A percentile compares a stretch with the other conserved stretches of the same genome.
These are phyloP conservation scores for Sclerotinia spermophila DNA, from an alignment of 2,329 filamentous ascomycete species.

Conservation along the genomic window DNA sequence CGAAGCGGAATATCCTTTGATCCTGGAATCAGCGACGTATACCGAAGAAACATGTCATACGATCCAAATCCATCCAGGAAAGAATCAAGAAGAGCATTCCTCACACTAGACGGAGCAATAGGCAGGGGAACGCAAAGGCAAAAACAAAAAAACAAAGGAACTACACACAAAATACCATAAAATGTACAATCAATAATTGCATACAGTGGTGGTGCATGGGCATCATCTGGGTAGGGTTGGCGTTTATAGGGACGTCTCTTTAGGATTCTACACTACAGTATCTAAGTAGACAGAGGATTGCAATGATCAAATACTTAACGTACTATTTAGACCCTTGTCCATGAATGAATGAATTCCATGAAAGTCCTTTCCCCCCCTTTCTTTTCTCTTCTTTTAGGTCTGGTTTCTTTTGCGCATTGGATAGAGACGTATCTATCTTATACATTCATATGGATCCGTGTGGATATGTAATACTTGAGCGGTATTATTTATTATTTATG, in stretches of 20 bases:
- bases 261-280: not conserved
- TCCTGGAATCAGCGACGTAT: not conserved
- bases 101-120: too few species aligned
- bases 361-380: not conserved
- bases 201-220: not conserved
- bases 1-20: not conserved
- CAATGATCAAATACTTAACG: not conserved
- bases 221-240: not conserved
- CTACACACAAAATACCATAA: not conserved
- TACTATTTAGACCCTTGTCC: not conserved
- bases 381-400: not conserved
- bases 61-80: too few species aligned
- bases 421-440: not conserved
- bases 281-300: not conserved
- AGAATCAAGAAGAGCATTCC: not conserved
- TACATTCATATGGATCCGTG: not conserved
- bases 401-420: not conserved
- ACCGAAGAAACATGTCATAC: not conserved
- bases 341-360: not conserved
- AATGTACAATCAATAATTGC: constrained; percentile 13
- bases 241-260: not conserved
- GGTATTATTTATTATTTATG: not conserved
- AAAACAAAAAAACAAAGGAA: not conserved
- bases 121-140: not conserved
- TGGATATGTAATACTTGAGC: not conserved